Base-by-base conservation (phyloP, 2,329 filamentous ascomycete genomes). In the Cladophialophora carrionii region DNA sequence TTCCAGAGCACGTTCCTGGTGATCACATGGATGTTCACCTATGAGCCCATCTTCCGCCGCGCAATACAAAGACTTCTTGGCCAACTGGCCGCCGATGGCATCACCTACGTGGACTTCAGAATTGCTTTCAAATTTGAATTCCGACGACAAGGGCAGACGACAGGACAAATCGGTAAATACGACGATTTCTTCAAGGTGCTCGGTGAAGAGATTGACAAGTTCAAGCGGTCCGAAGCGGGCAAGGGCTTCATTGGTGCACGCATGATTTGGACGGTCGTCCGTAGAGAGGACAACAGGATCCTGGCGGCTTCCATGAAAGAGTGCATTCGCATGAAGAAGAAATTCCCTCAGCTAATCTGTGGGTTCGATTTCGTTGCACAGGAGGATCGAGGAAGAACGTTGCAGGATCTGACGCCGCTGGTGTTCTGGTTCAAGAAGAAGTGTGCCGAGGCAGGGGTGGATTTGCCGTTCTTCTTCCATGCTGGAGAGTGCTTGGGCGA, bases 391-490 rank as follows among this genome's bases (percentile, higher is more conserved):
- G 93, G 92, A 0, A 85, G 90, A 12, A 84, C 92, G 0, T 84
- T 97, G 29, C 83, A 84, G 32, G 90, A 95, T 70, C 79, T 96
- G 3, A 84, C 94, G 0, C 92, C 93, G 0, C 87, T 96, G 73
- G 81, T 98, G 0, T 94, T 97, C 77, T 97, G 92, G 92, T 97
- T 98, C 83, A 88, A 88, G 69, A 93, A 94, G 76, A 86, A 89
- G 72, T 97, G 92, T 75, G 85, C 86, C 0, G 84, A 90, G 73
- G 88, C 92, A 73, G 87, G 85, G 2, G 85, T 97, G 43, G 87
- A 92, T 57, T 87, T 99, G 9, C 94, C 94, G 0, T 96, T 97
- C 81, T 96, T 96, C 81, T 96, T 98, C 80, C 93, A 97, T 76
- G 93, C 94, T 0, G 94, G 93, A 69, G 93, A 97, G 78, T 91